Evolutionary conservation across 352 stramenopile genomes (phyloP), one percentile per base, ranked within the genome.

Genomic region (Phytophthora litchii): DNA sequence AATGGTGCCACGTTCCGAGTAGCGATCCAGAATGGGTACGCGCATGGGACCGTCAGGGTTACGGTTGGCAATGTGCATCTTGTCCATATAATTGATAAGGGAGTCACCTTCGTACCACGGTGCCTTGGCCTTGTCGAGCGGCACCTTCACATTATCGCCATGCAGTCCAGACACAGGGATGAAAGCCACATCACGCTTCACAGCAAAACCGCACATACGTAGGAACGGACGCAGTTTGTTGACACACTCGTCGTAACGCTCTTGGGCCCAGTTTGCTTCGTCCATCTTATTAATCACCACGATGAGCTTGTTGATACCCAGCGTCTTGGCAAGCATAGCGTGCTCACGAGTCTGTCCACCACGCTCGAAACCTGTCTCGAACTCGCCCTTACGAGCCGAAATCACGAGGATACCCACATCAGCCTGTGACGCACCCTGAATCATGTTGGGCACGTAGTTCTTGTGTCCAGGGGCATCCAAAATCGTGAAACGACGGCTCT

Each of bases 281-380:
- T 99, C 97, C 97, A 99, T 99, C 86, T 99, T 99, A 78, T 99
- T 99, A 70, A 99, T 98, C 13, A 98, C 97, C 31, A 99, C 97
- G 55, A 99, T 81, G 32, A 99, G 86, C 79, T 98, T 98, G 51
- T 95, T 96, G 21, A 99, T 98, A 20, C 97, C 97, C 36, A 99
- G 83, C 31, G 97, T 99, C 85, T 99, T 99, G 49, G 96, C 96
- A 14, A 99, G 80, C 84, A 99, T 95, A 13, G 97, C 97, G 78
- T 99, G 97, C 83, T 99, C 97, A 60, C 97, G 84, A 17, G 97
- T 99, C 81, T 99, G 97, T 47, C 97, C 97, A 63, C 95, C 95
- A 53, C 95, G 92, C 60, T 99, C 97, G 64, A 99, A 99, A 48
- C 97, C 97, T 20, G 97, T 97, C 74, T 99, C 97, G 76, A 99